phyloP scores from a whole-genome alignment of 345 rosid genomes.

The Brassica carinata region DNA sequence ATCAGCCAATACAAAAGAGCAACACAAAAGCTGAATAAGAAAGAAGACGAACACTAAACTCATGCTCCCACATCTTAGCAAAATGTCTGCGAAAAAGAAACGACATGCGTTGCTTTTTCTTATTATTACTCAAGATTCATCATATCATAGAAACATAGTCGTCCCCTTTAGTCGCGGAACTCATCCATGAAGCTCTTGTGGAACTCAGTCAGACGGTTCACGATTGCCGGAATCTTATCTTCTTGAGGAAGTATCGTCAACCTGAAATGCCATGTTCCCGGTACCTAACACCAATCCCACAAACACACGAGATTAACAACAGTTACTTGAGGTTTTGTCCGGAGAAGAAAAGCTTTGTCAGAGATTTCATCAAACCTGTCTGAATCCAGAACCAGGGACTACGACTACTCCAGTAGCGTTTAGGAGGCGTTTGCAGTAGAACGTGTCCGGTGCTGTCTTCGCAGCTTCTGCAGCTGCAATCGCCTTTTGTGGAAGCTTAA shows the following conservation, averaged over 20 bases:
- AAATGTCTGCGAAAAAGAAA: background rate
- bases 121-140: slow-evolving; percentile 21
- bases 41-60: slow-evolving; percentile 20
- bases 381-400: slow-evolving; percentile 98
- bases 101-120: background rate
- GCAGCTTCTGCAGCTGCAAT: slow-evolving; percentile 85
- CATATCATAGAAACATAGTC: no score
- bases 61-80: slow-evolving; percentile 6
- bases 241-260: slow-evolving; percentile 97
- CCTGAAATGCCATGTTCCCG: slow-evolving; percentile 98
- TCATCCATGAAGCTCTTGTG: slow-evolving; percentile 87
- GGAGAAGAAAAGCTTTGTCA: background rate
- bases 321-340: background rate
- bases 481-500: slow-evolving; percentile 72
- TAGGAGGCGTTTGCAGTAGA: slow-evolving; percentile 84
- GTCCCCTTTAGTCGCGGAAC: slow-evolving; percentile 49
- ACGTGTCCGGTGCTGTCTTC: slow-evolving; percentile 75
- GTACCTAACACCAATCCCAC: slow-evolving; percentile 57
- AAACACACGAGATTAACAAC: background rate
- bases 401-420: slow-evolving; percentile 90
- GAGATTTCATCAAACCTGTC: slow-evolving; percentile 57
- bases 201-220: slow-evolving; percentile 73
- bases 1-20: slow-evolving; percentile 8
- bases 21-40: slow-evolving; percentile 17
- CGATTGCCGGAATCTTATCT: slow-evolving; percentile 87